Conservation (phyloP, 805 yeast species). For the Ogataea zsoltii region DNA sequence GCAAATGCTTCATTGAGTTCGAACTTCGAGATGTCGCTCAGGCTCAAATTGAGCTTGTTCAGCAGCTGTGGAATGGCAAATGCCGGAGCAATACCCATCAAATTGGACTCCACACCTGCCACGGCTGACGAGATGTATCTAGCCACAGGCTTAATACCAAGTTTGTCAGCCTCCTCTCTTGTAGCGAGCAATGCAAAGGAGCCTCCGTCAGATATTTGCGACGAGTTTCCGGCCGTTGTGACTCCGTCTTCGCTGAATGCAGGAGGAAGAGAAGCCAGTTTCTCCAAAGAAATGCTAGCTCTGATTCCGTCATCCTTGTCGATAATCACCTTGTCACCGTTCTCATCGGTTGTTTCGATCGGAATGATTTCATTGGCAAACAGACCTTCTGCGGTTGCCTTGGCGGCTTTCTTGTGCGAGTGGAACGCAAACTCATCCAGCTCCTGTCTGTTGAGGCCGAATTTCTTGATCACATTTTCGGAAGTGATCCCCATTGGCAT, state of each 20-base stretch:
- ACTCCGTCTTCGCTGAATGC: conserved; percentile 33
- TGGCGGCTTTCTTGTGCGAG: conserved; percentile 30
- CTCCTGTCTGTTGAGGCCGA: conserved; percentile 29
- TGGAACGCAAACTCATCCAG: conserved; percentile 31
- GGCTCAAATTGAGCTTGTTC: conserved; percentile 27
- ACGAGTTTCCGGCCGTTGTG: conserved; percentile 40
- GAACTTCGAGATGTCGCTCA: conserved; percentile 32
- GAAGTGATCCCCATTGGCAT: conserved; percentile 37
- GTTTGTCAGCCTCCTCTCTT: conserved; percentile 35
- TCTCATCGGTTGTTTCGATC: conserved; percentile 18
- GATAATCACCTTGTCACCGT: conserved; percentile 17
- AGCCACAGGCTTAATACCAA: conserved; percentile 36
- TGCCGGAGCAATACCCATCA: conserved; percentile 41
- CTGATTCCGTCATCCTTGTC: conserved; percentile 29
- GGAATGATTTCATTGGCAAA: conserved; percentile 31
- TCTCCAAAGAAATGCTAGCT: conserved; percentile 25
- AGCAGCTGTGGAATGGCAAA: conserved; percentile 33
- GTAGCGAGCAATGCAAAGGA: conserved; percentile 38
- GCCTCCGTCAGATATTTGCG: conserved; percentile 40
- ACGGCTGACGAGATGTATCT: conserved; percentile 34
- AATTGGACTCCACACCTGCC: conserved; percentile 37
- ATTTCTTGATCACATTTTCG: conserved; percentile 31
- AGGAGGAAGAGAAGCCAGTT: conserved; percentile 29
- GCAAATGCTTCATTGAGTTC: conserved; percentile 42
- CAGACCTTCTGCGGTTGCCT: conserved; percentile 29